Evolutionary conservation across 2,329 filamentous ascomycete genomes (phyloP), one percentile per base, ranked within the genome.

Genomic region (Talaromyces albobiverticillius): DNA sequence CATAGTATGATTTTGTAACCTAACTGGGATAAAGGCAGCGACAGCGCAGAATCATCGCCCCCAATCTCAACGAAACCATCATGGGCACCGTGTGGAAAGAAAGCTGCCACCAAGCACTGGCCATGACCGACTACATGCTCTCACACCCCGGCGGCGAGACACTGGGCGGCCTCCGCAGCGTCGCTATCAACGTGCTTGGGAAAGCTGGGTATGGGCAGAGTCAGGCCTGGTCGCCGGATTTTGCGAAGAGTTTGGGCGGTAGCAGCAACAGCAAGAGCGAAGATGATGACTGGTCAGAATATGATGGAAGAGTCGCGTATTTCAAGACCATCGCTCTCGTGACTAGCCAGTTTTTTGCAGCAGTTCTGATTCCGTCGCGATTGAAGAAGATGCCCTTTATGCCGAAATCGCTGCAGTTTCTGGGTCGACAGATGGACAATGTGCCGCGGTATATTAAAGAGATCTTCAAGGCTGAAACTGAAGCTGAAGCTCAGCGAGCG

Each of bases 131-230:
- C 3, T 65, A 66, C 46, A 52, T 71, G 36, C 42, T 65, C n/a
- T 41, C 60, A 11, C 53, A 61, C 29, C 59, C 61, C 1, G 59
- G 62, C 8, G 62, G 61, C 45, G 56, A 64, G 20, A 66, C 68
- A 1, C 57, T 68, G 8, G 55, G 57, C 9, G 63, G 63, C 4
- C 63, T 72, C 9, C 65, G 67, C 9, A 59, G 59, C 32, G 56
- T 75, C 16, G 68, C 71, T 14, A 70, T 74, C 59, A 72, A 74
- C 50, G 70, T 75, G 2, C 62, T 75, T 9, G 67, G 66, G 3
- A 50, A 60, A 29, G 66, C 70, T 1, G 71, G 66, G 2, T 73
- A 71, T 53, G 66, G 65, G 31, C 61, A 70, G 46, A 59, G 61
- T 11, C 62, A 64, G 20, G 48, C 63, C 5, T 74, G 67, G 64